A percentile compares a stretch with the other conserved stretches of the same genome.
Evolutionary conservation across 371 early-diverging fungal species (phyloP).

Genomic region (Apophysomyces elegans): DNA sequence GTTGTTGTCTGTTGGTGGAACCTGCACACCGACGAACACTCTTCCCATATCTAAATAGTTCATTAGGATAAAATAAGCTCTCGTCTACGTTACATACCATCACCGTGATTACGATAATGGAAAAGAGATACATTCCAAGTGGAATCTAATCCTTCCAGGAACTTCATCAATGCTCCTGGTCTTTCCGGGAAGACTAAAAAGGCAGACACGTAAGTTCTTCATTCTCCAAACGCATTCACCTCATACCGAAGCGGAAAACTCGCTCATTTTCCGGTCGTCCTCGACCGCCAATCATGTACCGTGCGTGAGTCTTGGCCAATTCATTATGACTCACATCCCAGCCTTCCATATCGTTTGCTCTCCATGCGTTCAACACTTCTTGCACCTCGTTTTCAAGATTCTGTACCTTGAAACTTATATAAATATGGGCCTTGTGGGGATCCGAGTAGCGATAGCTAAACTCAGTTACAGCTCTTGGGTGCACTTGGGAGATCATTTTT

Average conservation of each 20-base stretch:
- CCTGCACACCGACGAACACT: constrained; percentile 93
- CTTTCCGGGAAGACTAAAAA: constrained; percentile 88
- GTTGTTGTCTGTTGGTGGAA: constrained; percentile 65
- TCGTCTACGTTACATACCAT: constrained; percentile 51
- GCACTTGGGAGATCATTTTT: constrained; percentile 76
- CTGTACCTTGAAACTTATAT: constrained; percentile 83
- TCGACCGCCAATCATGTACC: constrained; percentile 91
- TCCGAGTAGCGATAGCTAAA: constrained; percentile 92
- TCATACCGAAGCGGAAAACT: constrained; percentile 82
- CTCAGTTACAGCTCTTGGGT: constrained; percentile 88
- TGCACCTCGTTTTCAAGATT: constrained; percentile 68
- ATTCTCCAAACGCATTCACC: neutral
- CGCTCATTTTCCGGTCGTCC: constrained; percentile 80
- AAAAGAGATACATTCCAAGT: constrained; percentile 94
- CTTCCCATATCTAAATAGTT: constrained; percentile 79
- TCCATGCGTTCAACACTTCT: constrained; percentile 64
- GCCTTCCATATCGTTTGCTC: constrained; percentile 65
- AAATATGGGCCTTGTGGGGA: constrained; percentile 80
- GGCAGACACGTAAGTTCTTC: neutral
- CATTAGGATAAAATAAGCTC: neutral
- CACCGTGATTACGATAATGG: constrained; percentile 96
- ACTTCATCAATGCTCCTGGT: constrained; percentile 88
- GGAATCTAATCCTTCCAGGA: constrained; percentile 74
- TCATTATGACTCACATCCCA: constrained; percentile 90
- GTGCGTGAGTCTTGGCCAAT: constrained; percentile 92